Percentiles rank a stretch among this genome's conserved stretches.
Evolutionary conservation across 139 green algal species (phyloP).

Genomic region (Mesotaenium endlicherianum): DNA sequence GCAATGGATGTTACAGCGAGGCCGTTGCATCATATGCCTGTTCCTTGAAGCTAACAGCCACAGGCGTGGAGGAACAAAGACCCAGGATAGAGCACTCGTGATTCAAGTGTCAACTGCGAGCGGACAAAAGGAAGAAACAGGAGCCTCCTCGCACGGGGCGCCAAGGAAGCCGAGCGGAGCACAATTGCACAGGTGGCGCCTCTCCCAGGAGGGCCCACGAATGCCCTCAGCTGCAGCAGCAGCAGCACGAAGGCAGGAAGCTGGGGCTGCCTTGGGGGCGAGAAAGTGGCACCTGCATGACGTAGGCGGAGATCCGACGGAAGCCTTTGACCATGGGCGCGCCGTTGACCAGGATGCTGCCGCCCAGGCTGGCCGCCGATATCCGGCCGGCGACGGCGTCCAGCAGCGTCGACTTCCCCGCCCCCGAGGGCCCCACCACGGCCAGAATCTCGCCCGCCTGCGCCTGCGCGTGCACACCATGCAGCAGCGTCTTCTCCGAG

Average conservation of each 20-base stretch:
- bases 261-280: neutral
- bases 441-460: conserved; percentile 48
- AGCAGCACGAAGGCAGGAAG: neutral
- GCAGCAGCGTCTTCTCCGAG: conserved; percentile 49
- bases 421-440: conserved; percentile 50
- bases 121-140: neutral
- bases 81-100: too few relatives aligned
- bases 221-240: neutral
- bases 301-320: conserved; percentile 34
- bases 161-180: neutral
- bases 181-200: neutral
- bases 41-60: too few relatives aligned
- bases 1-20: too few relatives aligned
- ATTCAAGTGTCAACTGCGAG: neutral
- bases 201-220: neutral
- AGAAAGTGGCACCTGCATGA: conserved; percentile 31
- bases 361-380: conserved; percentile 5
- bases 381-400: conserved; percentile 64
- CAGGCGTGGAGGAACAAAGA: too few relatives aligned
- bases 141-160: neutral
- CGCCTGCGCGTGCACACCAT: conserved; percentile 38
- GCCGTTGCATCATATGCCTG: too few relatives aligned
- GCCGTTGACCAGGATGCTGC: conserved; percentile 45
- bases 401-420: conserved; percentile 59
- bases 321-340: conserved; percentile 18